Conservation (phyloP, 257 asterid species). For the Fraxinus americana region DNA sequence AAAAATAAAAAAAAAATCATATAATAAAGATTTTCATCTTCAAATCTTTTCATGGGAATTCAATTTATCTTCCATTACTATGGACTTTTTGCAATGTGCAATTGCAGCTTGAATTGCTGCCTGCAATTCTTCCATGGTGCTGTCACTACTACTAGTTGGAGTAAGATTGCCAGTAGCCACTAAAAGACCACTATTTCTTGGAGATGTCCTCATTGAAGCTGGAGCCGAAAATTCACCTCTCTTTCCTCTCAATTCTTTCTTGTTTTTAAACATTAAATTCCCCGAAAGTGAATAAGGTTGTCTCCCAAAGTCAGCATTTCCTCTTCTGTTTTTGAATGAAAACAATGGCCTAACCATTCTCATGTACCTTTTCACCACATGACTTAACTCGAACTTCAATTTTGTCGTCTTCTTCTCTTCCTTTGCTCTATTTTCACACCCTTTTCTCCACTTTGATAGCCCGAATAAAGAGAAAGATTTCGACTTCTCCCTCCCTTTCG, state of each 20-base stretch:
- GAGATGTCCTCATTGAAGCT: slow-evolving; percentile 72
- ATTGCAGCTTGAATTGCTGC: slow-evolving; percentile 77
- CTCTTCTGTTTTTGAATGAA: slow-evolving; percentile 31
- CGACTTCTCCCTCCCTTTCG: slow-evolving; percentile 45
- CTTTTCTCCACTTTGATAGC: slow-evolving; percentile 50
- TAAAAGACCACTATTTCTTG: slow-evolving; percentile 73
- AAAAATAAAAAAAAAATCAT: too few species aligned
- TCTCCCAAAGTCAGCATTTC: slow-evolving; percentile 29
- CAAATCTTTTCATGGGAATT: slow-evolving; percentile 16
- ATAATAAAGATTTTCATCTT: too few species aligned
- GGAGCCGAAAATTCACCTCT: slow-evolving; percentile 77
- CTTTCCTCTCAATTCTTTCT: slow-evolving; percentile 44
- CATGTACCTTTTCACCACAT: slow-evolving; percentile 59
- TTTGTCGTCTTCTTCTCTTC: slow-evolving; percentile 42
- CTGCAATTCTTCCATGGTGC: slow-evolving; percentile 89
- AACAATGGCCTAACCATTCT: slow-evolving; percentile 62
- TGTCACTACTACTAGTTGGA: slow-evolving; percentile 44
- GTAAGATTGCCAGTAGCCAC: slow-evolving; percentile 42
- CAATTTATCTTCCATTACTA: slow-evolving; percentile 34
- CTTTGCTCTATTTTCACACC: slow-evolving; percentile 17
- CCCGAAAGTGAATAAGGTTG: slow-evolving; percentile 64
- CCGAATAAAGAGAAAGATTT: slow-evolving; percentile 63
- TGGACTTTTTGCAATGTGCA: slow-evolving; percentile 69
- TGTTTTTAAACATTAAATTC: slow-evolving; percentile 49
- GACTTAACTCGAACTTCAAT: slow-evolving; percentile 52